A percentile compares a stretch with the other conserved stretches of the same genome.
Evolutionary conservation across 2,329 filamentous ascomycete genomes (phyloP).

Genomic region (Blastomyces silverae): DNA sequence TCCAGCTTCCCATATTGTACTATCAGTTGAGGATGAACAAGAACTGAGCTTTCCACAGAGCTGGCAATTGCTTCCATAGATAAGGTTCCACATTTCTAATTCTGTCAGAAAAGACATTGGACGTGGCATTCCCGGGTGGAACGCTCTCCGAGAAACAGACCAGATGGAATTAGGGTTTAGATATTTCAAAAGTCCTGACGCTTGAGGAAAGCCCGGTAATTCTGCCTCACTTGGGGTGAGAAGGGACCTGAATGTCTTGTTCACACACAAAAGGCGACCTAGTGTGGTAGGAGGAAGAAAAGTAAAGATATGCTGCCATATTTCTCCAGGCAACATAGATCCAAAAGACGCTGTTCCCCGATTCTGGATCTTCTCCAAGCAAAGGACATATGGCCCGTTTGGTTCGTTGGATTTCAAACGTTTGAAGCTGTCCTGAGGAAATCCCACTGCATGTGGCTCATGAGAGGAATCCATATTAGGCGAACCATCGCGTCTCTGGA

Average conservation of each 20-base stretch:
- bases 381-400: constrained; percentile 15
- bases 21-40: constrained; percentile 25
- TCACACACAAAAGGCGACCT: constrained; percentile 60
- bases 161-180: constrained; percentile 61
- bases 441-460: constrained; percentile 7
- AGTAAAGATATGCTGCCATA: constrained; percentile 65
- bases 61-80: constrained; percentile 59
- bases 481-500: constrained; percentile 1
- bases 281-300: constrained; percentile 58
- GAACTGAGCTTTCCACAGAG: constrained; percentile 51
- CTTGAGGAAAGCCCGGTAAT: constrained; percentile 28
- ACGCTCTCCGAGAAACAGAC: constrained; percentile 60
- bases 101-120: constrained; percentile 61
- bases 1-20: constrained; percentile 52
- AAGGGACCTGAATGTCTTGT: constrained; percentile 58
- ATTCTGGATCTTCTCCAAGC: background rate
- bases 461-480: background rate
- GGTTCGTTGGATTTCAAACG: constrained; percentile 20
- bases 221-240: constrained; percentile 46
- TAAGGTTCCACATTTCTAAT: constrained; percentile 68
- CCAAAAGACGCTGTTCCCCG: constrained; percentile 16
- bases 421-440: constrained; percentile 18
- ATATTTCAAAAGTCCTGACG: constrained; percentile 30
- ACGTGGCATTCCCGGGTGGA: constrained; percentile 60
- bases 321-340: constrained; percentile 50